Conservation (phyloP, 371 early-diverging fungal genomes). For the Mucor saturninus region DNA sequence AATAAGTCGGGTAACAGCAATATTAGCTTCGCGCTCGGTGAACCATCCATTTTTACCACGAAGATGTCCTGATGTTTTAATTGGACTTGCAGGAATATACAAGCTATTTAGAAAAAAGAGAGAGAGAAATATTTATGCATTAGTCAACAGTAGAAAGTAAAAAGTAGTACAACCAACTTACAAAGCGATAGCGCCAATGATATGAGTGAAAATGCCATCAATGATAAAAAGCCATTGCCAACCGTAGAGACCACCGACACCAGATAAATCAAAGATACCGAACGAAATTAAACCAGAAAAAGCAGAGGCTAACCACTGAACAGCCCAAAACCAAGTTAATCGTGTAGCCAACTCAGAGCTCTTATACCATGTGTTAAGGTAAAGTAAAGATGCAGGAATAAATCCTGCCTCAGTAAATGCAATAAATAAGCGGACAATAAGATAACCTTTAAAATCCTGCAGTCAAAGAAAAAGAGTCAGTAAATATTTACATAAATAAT, state of each 20-base stretch:
- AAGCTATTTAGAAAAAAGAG: constrained; percentile 26
- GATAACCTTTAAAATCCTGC: constrained; percentile 32
- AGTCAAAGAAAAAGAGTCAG: not conserved
- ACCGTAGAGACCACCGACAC: constrained; percentile 57
- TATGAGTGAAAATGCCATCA: constrained; percentile 55
- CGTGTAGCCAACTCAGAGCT: constrained; percentile 60
- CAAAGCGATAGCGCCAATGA: constrained; percentile 48
- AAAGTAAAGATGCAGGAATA: constrained; percentile 61
- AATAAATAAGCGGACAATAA: constrained; percentile 36
- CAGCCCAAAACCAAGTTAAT: constrained; percentile 62
- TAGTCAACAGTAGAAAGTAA: not conserved
- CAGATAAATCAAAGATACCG: constrained; percentile 58
- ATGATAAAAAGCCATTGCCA: constrained; percentile 64
- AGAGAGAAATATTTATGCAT: not conserved
- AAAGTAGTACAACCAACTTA: constrained; percentile 18
- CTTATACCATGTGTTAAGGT: constrained; percentile 63
- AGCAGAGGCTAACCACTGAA: constrained; percentile 60
- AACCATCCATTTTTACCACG: constrained; percentile 46
- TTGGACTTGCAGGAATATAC: constrained; percentile 51
- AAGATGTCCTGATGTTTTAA: constrained; percentile 37
- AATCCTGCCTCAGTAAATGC: constrained; percentile 59
- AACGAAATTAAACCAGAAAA: constrained; percentile 64
- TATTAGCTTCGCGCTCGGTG: constrained; percentile 43
- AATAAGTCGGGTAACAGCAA: constrained; percentile 61
- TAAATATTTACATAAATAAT: not conserved